These are phyloP conservation scores for Zarea fungicola DNA, from an alignment of 2,329 filamentous ascomycete species.

Conservation along the genomic window DNA sequence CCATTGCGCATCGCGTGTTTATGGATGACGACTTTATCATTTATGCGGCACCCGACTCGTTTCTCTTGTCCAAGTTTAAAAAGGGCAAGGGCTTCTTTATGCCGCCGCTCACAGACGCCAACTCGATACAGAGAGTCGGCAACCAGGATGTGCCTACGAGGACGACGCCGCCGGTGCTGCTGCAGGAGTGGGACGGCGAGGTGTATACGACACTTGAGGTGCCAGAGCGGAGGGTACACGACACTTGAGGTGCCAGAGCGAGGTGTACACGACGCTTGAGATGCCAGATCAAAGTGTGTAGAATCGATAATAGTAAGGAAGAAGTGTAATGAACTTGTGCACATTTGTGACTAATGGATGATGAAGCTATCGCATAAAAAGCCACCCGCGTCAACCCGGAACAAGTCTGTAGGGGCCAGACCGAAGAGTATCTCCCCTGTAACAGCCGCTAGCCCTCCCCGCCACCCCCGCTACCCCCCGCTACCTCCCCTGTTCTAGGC, in stretches of 20 bases:
- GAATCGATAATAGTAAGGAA: too few species aligned
- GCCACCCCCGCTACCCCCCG: too few species aligned
- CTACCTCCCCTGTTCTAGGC: too few species aligned
- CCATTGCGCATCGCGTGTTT: slow-evolving; percentile 8
- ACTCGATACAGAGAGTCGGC: background rate
- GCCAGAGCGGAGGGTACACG: background rate
- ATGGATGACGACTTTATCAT: slow-evolving; percentile 12
- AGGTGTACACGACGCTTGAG: background rate
- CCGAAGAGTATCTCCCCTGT: too few species aligned
- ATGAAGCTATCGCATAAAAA: too few species aligned
- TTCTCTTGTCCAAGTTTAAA: slow-evolving; percentile 4
- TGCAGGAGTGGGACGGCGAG: slow-evolving; percentile 5
- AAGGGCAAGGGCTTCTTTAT: background rate
- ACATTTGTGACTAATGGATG: too few species aligned
- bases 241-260: background rate
- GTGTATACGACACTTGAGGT: slow-evolving; percentile 6
- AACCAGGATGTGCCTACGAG: background rate
- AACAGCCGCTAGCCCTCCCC: too few species aligned
- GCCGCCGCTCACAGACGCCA: background rate
- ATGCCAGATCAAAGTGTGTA: too few species aligned
- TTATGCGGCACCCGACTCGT: slow-evolving; percentile 6
- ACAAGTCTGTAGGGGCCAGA: too few species aligned
- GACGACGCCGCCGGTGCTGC: background rate
- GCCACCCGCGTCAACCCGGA: too few species aligned
- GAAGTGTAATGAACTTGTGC: too few species aligned